Base-by-base conservation (phyloP, 257 asterid genomes). In the Cruciata laevipes region DNA sequence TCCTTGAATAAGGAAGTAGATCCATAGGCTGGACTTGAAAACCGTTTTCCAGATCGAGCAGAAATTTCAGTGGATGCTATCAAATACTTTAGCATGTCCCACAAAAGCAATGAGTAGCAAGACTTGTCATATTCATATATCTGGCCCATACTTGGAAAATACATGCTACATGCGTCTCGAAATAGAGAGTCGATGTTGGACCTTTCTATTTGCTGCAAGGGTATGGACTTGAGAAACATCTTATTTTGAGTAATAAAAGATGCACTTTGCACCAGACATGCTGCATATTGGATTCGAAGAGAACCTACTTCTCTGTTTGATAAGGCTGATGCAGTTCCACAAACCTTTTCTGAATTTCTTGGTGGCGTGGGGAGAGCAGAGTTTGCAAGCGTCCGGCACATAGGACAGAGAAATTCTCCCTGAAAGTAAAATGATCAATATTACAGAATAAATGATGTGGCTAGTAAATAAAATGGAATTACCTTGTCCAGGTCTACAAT, bases 371-470 rank as follows among this genome's bases (percentile, higher is more conserved):
- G 95, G 71, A 88, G 84, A 65, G 84, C 88, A 23, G 92, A 85
- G 68, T 93, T 90, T 63, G 99, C 95, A 77, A 93, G 90, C 62
- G 96, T 95, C 30, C 99, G 88, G 73, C 99, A 93, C 64, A 88
- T 95, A 30, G 99, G 97, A 83, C 97, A 93, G 63, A 93, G 92
- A 81, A 93, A 90, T 80, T 93, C 99, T 65, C 99, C 97, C 97
- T 93, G 79, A 30, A 27, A 66, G 74, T 69, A 35, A 58, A 17
- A 65, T 38, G 21, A 62, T 53, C 73, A 57, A 33, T 68, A 68
- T 66, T 67, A 33, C 3, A 25, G 25, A 59, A 25, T 18, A n/a
- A 59, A 59, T 38, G 68, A 74, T 64, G 64, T 25, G 47, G n/a
- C n/a, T 27, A 21, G 47, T 10, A 42, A 53, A 65, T 33, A 62